Conservation (phyloP, 2,329 filamentous ascomycete genomes). For the Sporothrix pallida region DNA sequence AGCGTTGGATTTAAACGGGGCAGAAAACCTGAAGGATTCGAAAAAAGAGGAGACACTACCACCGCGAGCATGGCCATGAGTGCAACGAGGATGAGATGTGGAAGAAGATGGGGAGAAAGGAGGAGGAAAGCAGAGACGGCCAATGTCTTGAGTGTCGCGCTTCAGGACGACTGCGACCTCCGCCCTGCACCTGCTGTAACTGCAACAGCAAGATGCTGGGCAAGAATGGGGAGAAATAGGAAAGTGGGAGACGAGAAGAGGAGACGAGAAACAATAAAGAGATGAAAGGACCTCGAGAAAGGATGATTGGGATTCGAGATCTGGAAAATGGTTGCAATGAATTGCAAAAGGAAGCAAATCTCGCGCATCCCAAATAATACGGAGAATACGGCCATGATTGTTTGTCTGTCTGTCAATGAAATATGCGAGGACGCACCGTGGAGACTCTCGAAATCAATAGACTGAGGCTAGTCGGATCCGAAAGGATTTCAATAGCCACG, state of each 20-base stretch:
- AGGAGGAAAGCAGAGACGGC: not conserved
- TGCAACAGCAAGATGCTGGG: not conserved
- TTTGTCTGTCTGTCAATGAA: not conserved
- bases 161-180: not conserved
- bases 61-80: not conserved
- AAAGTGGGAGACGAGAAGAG: no score
- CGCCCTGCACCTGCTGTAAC: not conserved
- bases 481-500: not conserved
- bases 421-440: no score
- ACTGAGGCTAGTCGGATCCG: not conserved
- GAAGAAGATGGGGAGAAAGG: not conserved
- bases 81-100: not conserved
- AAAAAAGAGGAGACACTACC: not conserved
- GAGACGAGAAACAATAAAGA: not conserved
- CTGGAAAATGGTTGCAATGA: constrained; percentile 4
- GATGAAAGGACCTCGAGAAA: constrained; percentile 8
- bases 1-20: not conserved
- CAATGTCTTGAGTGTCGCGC: not conserved
- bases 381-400: not conserved
- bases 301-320: not conserved
- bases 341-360: not conserved
- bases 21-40: constrained; percentile 4
- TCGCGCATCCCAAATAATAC: not conserved
- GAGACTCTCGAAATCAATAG: not conserved
- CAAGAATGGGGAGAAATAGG: not conserved